Conservation (phyloP, 2,329 filamentous ascomycete genomes). For the Leptosphaerulina australis region DNA sequence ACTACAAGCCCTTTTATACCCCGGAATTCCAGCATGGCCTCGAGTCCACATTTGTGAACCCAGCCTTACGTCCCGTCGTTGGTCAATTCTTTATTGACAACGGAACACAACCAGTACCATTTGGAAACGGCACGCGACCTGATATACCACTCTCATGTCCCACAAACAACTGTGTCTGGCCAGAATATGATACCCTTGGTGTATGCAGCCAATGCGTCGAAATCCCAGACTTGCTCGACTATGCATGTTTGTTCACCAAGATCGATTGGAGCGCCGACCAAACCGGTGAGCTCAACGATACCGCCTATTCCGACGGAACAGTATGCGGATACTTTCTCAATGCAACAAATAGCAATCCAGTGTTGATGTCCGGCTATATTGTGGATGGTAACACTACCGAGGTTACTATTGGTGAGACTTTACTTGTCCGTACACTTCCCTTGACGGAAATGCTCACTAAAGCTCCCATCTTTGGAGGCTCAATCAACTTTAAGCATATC, state of each 20-base stretch:
- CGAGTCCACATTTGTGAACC: not conserved
- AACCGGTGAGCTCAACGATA: not conserved
- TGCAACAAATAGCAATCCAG: constrained; percentile 5
- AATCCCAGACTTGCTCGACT: constrained; percentile 8
- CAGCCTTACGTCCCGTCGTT: not conserved
- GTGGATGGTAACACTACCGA: not conserved
- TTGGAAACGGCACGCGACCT: constrained; percentile 33
- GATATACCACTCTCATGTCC: constrained; percentile 39
- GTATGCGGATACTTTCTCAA: constrained; percentile 40
- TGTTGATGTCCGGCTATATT: constrained; percentile 31
- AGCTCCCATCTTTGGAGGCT: constrained; percentile 20
- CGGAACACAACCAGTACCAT: constrained; percentile 24
- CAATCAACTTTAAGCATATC: constrained; percentile 26
- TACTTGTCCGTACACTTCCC: constrained; percentile 23
- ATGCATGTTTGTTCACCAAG: constrained; percentile 11
- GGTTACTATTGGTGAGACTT: constrained; percentile 7
- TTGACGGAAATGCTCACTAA: not conserved
- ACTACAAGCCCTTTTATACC: constrained; percentile 13
- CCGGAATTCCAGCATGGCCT: not conserved
- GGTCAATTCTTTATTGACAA: constrained; percentile 21
- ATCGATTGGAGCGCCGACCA: constrained; percentile 27
- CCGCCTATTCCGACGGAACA: constrained; percentile 23
- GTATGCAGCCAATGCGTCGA: constrained; percentile 35
- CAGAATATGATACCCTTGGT: constrained; percentile 31
- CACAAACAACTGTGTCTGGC: constrained; percentile 41